Conservation (phyloP, 1,139 yeast genomes). For the Pneumocystis sp. region DNA sequence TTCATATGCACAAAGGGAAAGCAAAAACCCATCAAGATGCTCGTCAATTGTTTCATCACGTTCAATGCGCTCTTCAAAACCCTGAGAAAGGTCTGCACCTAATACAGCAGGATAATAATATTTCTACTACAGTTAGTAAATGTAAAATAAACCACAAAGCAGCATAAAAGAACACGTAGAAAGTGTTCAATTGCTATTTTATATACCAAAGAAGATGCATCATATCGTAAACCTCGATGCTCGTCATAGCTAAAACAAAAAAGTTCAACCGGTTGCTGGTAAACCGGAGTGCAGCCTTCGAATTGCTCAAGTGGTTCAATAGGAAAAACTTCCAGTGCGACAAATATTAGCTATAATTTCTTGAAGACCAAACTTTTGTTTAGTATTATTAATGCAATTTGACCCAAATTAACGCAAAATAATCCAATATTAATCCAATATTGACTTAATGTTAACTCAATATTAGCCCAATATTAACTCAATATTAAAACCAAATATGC, state of each 20-base stretch:
- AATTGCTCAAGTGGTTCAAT: background rate
- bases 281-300: conserved; percentile 29
- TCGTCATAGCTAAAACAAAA: conserved; percentile 41
- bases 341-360: background rate
- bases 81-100: conserved; percentile 41
- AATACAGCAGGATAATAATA: conserved; percentile 8
- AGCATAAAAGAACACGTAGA: conserved; percentile 17
- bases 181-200: background rate
- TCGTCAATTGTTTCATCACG: conserved; percentile 40
- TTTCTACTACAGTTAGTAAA: conserved; percentile 31
- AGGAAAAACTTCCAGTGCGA: background rate
- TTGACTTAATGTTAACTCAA: too few relatives aligned
- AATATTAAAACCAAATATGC: too few relatives aligned
- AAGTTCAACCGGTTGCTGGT: conserved; percentile 49
- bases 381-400: too few relatives aligned
- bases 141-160: conserved; percentile 54
- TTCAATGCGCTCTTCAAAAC: conserved; percentile 42
- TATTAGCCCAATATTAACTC: too few relatives aligned
- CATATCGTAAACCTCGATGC: conserved; percentile 36
- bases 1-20: conserved; percentile 45
- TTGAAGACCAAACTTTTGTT: too few relatives aligned
- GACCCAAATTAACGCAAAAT: too few relatives aligned
- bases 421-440: too few relatives aligned
- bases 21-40: conserved; percentile 45
- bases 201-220: conserved; percentile 22